Percentiles rank a stretch among this genome's conserved stretches.
Evolutionary conservation across 2,329 filamentous ascomycete genomes (phyloP).

Genomic region (Elsinoe fawcettii): DNA sequence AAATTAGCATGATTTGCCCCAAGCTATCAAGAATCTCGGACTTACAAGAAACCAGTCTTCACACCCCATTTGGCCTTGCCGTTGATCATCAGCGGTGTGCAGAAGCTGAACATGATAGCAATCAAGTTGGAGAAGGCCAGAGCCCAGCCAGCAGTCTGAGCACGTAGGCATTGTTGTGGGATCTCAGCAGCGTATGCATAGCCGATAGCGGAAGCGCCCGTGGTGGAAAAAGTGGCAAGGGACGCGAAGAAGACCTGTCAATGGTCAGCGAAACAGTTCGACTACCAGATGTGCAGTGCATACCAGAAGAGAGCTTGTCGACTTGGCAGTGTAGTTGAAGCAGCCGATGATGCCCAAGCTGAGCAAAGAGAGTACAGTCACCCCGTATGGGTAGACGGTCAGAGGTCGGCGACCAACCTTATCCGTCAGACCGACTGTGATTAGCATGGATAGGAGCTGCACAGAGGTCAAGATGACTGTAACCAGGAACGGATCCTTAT

Average conservation of each 20-base stretch:
- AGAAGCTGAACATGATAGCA: conserved; percentile 40
- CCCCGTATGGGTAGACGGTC: conserved; percentile 35
- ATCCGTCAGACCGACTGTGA: conserved; percentile 32
- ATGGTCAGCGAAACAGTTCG: neutral
- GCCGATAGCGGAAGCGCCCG: conserved; percentile 37
- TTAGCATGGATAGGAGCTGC: conserved; percentile 37
- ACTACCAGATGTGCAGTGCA: neutral
- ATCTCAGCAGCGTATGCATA: conserved; percentile 39
- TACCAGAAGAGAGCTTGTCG: conserved; percentile 34
- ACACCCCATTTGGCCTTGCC: conserved; percentile 35
- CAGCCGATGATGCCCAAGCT: conserved; percentile 35
- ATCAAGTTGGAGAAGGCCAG: conserved; percentile 36
- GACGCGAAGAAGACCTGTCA: conserved; percentile 33
- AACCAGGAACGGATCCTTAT: conserved; percentile 36
- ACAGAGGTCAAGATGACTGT: conserved; percentile 37
- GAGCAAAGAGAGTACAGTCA: conserved; percentile 31
- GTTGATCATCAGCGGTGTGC: conserved; percentile 41
- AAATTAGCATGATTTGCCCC: neutral
- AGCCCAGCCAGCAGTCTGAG: conserved; percentile 34
- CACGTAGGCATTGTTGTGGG: conserved; percentile 35
- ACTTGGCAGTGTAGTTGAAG: conserved; percentile 32
- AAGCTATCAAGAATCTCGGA: conserved; percentile 8
- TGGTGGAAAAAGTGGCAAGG: conserved; percentile 36
- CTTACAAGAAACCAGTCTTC: conserved; percentile 40
- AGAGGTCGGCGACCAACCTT: conserved; percentile 20